phyloP scores from a whole-genome alignment of 1,139 yeast species.

The Suhomyces chickasaworum region DNA sequence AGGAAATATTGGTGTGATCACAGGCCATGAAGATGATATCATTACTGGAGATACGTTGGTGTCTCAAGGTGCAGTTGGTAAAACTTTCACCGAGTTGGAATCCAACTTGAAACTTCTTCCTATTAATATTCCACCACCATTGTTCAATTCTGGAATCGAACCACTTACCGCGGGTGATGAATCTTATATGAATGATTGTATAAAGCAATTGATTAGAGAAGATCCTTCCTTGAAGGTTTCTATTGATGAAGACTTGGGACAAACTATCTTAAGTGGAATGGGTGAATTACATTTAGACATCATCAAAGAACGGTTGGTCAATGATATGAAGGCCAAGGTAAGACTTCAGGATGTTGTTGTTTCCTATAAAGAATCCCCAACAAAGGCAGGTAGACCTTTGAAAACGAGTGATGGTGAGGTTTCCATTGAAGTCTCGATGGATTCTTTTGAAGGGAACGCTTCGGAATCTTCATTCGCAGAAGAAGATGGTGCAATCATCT shows the following conservation, averaged over 20 bases:
- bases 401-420: constrained; percentile 9
- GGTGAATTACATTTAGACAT: constrained; percentile 94
- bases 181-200: constrained; percentile 65
- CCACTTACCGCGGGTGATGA: constrained; percentile 84
- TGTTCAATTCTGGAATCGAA: constrained; percentile 81
- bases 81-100: constrained; percentile 55
- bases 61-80: constrained; percentile 46
- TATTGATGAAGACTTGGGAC: constrained; percentile 85
- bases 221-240: constrained; percentile 75
- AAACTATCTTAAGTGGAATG: constrained; percentile 88
- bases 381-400: constrained; percentile 19
- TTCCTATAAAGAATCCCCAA: constrained; percentile 79
- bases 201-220: constrained; percentile 68
- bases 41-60: constrained; percentile 90
- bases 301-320: constrained; percentile 71
- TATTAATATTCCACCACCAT: constrained; percentile 87
- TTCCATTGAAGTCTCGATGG: constrained; percentile 46
- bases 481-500: constrained; percentile 41
- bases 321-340: constrained; percentile 80
- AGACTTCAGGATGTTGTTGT: constrained; percentile 83
- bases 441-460: constrained; percentile 53
- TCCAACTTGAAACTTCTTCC: constrained; percentile 63
- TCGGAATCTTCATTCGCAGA: constrained; percentile 36
- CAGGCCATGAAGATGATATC: constrained; percentile 69
- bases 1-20: constrained; percentile 91